phyloP scores from a whole-genome alignment of 2,329 filamentous ascomycete genomes.

The Beauveria asiatica region DNA sequence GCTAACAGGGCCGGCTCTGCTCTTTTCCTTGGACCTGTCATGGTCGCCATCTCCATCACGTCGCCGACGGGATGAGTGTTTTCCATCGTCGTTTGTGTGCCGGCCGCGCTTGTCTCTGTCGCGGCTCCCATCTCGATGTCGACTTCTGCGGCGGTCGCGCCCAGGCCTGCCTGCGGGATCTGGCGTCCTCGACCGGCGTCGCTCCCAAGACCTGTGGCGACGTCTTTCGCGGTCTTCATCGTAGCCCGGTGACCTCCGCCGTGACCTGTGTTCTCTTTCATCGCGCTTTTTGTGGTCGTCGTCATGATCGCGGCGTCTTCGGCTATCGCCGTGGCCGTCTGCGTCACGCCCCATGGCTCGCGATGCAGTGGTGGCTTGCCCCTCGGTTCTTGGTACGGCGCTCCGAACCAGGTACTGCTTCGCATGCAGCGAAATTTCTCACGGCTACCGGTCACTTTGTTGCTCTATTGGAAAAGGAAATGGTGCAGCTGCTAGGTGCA shows the following conservation, averaged over 20 bases:
- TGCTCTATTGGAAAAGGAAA: neutral
- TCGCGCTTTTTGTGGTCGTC: neutral
- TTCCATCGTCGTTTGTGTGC: conserved; percentile 4
- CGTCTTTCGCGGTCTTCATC: conserved; percentile 9
- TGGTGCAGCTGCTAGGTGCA: neutral
- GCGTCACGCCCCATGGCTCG: conserved; percentile 6
- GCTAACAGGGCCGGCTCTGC: conserved; percentile 20
- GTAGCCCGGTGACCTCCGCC: conserved; percentile 4
- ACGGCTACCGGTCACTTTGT: neutral
- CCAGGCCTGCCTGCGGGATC: conserved; percentile 4
- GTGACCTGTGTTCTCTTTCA: neutral
- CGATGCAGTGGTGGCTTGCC: neutral
- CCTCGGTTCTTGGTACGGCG: neutral
- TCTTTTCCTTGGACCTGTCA: conserved; percentile 16
- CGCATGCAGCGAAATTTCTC: neutral
- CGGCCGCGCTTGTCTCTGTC: conserved; percentile 6
- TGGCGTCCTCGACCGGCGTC: conserved; percentile 10
- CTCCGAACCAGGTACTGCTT: neutral
- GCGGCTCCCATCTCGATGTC: conserved; percentile 20
- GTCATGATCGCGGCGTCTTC: neutral
- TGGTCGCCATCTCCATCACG: conserved; percentile 6
- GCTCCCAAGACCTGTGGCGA: conserved; percentile 8
- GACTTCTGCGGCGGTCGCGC: conserved; percentile 16
- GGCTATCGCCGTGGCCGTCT: neutral
- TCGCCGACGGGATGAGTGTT: neutral